A percentile compares a stretch with the other conserved stretches of the same genome.
Conservation (phyloP, 2,329 filamentous ascomycete species). For the Stachybotrys echinatus region DNA sequence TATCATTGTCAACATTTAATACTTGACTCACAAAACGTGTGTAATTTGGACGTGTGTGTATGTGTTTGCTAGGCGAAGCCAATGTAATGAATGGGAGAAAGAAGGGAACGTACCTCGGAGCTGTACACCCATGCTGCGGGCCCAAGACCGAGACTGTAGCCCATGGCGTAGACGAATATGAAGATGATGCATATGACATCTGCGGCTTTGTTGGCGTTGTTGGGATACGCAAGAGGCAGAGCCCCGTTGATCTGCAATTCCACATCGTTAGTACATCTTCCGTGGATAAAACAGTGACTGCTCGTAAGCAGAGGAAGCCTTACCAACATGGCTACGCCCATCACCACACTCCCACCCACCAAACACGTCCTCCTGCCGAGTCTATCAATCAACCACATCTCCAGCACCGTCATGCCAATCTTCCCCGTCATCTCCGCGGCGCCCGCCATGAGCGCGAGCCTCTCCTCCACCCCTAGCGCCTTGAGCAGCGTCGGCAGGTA, state of each 20-base stretch:
- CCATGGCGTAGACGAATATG: slow-evolving; percentile 53
- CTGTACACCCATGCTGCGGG: slow-evolving; percentile 55
- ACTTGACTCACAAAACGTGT: too few species aligned
- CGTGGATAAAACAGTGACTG: neutral
- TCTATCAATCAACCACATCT: slow-evolving; percentile 52
- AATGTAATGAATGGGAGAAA: neutral
- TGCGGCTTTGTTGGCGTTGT: slow-evolving; percentile 39
- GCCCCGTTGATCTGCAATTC: slow-evolving; percentile 49
- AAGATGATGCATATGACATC: slow-evolving; percentile 49
- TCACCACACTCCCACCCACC: slow-evolving; percentile 42
- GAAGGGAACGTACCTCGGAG: slow-evolving; percentile 37
- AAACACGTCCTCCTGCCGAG: slow-evolving; percentile 45
- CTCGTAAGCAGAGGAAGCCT: slow-evolving; percentile 12
- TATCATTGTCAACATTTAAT: slow-evolving; percentile 8
- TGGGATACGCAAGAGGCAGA: slow-evolving; percentile 44
- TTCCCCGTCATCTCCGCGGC: slow-evolving; percentile 54
- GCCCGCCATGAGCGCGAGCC: slow-evolving; percentile 44
- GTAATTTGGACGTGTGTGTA: neutral
- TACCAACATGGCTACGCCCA: slow-evolving; percentile 49
- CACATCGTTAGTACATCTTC: neutral
- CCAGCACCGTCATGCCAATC: slow-evolving; percentile 49
- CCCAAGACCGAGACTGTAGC: slow-evolving; percentile 53
- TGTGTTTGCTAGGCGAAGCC: neutral
- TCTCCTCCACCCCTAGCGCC: slow-evolving; percentile 41
- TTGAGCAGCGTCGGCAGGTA: slow-evolving; percentile 50